These are phyloP conservation scores for Teratosphaeria pseudoeucalypti DNA, from an alignment of 2,329 filamentous ascomycete species.

Conservation along the genomic window DNA sequence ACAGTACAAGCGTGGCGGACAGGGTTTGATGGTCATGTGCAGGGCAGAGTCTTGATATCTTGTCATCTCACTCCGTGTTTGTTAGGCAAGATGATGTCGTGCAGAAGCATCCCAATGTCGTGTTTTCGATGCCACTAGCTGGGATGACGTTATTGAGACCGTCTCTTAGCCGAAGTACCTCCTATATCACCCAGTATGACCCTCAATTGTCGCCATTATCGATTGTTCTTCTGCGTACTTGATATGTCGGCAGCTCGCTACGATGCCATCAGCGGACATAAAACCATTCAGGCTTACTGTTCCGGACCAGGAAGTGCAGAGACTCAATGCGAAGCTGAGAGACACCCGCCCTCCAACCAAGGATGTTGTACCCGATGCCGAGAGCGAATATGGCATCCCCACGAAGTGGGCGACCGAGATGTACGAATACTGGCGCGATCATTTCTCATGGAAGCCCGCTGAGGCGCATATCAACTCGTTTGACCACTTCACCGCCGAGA, in stretches of 20 bases:
- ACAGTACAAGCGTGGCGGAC: neutral
- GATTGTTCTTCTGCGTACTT: too few species aligned
- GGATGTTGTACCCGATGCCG: conserved; percentile 28
- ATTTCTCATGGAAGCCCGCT: conserved; percentile 25
- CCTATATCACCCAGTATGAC: too few species aligned
- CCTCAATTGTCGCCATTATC: too few species aligned
- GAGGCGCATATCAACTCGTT: conserved; percentile 23
- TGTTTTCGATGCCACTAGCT: neutral
- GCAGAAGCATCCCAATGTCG: neutral
- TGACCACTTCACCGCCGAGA: conserved; percentile 26
- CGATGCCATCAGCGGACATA: conserved; percentile 8
- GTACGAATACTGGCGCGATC: conserved; percentile 25
- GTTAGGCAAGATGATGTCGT: neutral
- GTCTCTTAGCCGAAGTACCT: too few species aligned
- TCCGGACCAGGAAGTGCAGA: conserved; percentile 25
- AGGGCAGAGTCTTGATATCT: neutral
- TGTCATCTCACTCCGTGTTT: neutral
- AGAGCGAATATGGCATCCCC: conserved; percentile 25
- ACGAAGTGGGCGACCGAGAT: conserved; percentile 26
- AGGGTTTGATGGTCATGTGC: neutral
- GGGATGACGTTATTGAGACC: neutral
- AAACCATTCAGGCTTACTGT: conserved; percentile 27
- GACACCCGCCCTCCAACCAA: conserved; percentile 24
- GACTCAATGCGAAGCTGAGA: conserved; percentile 27
- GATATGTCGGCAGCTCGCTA: neutral